A percentile compares a stretch with the other conserved stretches of the same genome.
These are phyloP conservation scores for Camellia lanceoleosa DNA, from an alignment of 148 eudicot genomes.

Conservation along the genomic window DNA sequence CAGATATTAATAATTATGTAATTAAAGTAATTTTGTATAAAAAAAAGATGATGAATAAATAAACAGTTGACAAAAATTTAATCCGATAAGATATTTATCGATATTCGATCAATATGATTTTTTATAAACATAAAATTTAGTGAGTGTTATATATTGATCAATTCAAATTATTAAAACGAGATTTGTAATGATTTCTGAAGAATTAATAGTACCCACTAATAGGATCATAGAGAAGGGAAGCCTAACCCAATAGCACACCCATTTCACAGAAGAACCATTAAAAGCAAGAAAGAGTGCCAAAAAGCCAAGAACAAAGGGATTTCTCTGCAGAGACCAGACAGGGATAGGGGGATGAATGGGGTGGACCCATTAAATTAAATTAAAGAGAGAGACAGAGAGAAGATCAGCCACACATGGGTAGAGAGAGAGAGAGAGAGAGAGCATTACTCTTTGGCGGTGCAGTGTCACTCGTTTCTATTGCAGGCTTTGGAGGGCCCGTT, in stretches of 20 bases:
- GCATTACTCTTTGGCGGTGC: constrained; percentile 33
- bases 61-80: too few species aligned
- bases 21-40: too few species aligned
- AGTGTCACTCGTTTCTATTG: constrained; percentile 70
- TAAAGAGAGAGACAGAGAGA: constrained; percentile 19
- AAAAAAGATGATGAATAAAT: too few species aligned
- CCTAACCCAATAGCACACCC: constrained; percentile 15
- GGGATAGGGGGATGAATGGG: constrained; percentile 17
- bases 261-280: constrained; percentile 28
- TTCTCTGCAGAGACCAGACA: constrained; percentile 17
- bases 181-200: too few species aligned
- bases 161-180: too few species aligned
- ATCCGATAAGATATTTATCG: too few species aligned
- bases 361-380: constrained; percentile 28
- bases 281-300: constrained; percentile 22
- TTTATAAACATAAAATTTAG: too few species aligned
- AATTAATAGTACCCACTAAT: too few species aligned
- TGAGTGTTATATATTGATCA: too few species aligned
- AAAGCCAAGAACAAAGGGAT: constrained; percentile 30
- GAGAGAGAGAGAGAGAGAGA: constrained; percentile 23
- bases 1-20: too few species aligned
- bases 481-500: constrained; percentile 47
- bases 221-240: too few species aligned
- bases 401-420: constrained; percentile 24
- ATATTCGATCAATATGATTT: too few species aligned